Conservation (phyloP, 164 flowering plant genomes). For the Chimonanthus salicifolius region DNA sequence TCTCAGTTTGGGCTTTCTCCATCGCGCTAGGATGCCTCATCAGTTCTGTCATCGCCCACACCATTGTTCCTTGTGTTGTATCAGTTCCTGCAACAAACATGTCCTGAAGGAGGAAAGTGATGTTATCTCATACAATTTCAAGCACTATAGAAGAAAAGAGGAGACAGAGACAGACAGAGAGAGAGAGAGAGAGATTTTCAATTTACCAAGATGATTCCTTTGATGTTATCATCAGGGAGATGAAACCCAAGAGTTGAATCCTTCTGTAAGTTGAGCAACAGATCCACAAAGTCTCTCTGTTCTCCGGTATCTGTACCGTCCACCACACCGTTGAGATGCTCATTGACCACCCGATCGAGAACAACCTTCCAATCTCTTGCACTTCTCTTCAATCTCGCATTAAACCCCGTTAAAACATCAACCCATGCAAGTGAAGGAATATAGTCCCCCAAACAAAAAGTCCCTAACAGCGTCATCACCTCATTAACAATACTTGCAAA, state of each 20-base stretch:
- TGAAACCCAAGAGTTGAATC: too few species aligned
- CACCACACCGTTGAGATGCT: background rate
- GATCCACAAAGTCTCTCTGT: too few species aligned
- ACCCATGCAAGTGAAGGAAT: background rate
- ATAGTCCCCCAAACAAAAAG: background rate
- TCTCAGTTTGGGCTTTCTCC: too few species aligned
- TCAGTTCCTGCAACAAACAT: too few species aligned
- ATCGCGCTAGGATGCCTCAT: too few species aligned
- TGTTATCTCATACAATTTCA: background rate
- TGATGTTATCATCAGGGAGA: conserved; percentile 1
- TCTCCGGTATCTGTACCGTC: background rate
- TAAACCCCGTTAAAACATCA: background rate
- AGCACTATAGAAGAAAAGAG: background rate
- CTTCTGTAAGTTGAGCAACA: too few species aligned
- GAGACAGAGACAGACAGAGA: background rate
- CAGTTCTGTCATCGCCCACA: too few species aligned
- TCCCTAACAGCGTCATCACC: background rate
- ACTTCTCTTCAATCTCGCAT: background rate
- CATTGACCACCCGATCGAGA: background rate
- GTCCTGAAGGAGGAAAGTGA: too few species aligned
- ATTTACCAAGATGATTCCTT: conserved; percentile 1
- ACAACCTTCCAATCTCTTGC: background rate
- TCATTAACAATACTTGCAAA: background rate
- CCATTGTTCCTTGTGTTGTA: too few species aligned
- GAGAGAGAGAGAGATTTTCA: background rate